phyloP scores from a whole-genome alignment of 306 rosid species.

The Mimosa pudica region DNA sequence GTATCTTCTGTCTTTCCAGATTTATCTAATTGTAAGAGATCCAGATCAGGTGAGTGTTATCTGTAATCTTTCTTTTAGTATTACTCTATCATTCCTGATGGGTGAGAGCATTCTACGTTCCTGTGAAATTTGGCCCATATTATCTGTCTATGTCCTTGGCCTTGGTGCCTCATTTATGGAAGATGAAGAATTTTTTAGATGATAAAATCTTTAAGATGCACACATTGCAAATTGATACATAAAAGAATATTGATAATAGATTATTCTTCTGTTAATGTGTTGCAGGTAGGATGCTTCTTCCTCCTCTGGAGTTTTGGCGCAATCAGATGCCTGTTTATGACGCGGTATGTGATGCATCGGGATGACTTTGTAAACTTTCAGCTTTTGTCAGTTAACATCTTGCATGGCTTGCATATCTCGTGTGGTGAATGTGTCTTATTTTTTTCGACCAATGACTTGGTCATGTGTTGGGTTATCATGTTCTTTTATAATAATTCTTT shows the following conservation, averaged over 20 bases:
- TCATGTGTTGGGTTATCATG: background rate
- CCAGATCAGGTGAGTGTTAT: slow-evolving; percentile 61
- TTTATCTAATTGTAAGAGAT: slow-evolving; percentile 49
- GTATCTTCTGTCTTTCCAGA: slow-evolving; percentile 42
- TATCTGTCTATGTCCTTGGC: background rate
- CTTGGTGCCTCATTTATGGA: background rate
- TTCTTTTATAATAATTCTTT: background rate
- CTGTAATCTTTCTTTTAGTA: background rate
- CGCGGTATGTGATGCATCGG: slow-evolving; percentile 49
- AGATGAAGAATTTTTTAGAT: background rate
- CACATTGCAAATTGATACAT: background rate
- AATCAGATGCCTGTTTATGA: slow-evolving; percentile 72
- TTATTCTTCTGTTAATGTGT: slow-evolving; percentile 11
- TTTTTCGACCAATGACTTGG: background rate
- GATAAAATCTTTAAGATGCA: background rate
- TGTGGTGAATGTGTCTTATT: background rate
- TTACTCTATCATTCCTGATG: background rate
- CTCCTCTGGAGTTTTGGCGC: slow-evolving; percentile 85
- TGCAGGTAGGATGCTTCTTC: slow-evolving; percentile 74
- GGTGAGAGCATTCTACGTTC: background rate
- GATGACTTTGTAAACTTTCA: slow-evolving; percentile 2
- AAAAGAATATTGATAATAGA: background rate
- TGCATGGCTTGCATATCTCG: slow-evolving; percentile 7
- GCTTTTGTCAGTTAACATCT: slow-evolving; percentile 5
- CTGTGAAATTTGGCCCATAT: background rate